Evolutionary conservation across 768 basidiomycete species (phyloP).

Genomic region (Trametes cingulata): DNA sequence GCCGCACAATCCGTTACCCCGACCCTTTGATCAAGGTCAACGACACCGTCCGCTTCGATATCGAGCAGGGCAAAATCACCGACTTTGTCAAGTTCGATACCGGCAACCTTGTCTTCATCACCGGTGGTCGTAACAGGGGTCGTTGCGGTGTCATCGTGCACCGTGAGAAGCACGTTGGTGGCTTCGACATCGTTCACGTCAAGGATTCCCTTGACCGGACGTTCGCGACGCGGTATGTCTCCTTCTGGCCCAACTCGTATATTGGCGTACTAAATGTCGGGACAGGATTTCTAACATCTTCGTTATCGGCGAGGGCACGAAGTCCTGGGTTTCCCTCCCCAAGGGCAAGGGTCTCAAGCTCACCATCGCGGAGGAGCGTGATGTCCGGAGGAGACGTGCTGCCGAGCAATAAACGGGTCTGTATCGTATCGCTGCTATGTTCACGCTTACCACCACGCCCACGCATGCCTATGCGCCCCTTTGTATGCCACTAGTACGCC

Average conservation of each 20-base stretch:
- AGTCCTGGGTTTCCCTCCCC: constrained; percentile 96
- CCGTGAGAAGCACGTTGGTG: constrained; percentile 96
- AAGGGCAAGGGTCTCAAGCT: constrained; percentile 98
- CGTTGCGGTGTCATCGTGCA: constrained; percentile 95
- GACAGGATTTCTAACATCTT: constrained; percentile 97
- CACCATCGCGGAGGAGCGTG: constrained; percentile 95
- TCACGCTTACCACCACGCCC: constrained; percentile 22
- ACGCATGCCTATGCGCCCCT: constrained; percentile 31
- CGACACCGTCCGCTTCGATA: constrained; percentile 97
- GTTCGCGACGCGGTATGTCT: constrained; percentile 93
- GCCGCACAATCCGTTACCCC: constrained; percentile 99
- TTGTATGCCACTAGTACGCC: constrained; percentile 34
- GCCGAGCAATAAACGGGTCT: constrained; percentile 57
- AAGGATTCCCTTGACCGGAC: constrained; percentile 94
- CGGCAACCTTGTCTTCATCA: constrained; percentile 96
- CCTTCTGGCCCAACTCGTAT: too few species aligned
- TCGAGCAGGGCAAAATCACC: constrained; percentile 90
- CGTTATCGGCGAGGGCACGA: constrained; percentile 92
- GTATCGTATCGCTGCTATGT: constrained; percentile 23
- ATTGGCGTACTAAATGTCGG: too few species aligned
- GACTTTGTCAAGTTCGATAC: constrained; percentile 96
- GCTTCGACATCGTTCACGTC: constrained; percentile 98
- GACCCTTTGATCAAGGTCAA: constrained; percentile 94
- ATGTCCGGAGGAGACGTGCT: constrained; percentile 82
- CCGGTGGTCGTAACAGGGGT: constrained; percentile 99